Evolutionary conservation across 108 stramenopile species (phyloP).

Genomic region (Fragilaria crotonensis): DNA sequence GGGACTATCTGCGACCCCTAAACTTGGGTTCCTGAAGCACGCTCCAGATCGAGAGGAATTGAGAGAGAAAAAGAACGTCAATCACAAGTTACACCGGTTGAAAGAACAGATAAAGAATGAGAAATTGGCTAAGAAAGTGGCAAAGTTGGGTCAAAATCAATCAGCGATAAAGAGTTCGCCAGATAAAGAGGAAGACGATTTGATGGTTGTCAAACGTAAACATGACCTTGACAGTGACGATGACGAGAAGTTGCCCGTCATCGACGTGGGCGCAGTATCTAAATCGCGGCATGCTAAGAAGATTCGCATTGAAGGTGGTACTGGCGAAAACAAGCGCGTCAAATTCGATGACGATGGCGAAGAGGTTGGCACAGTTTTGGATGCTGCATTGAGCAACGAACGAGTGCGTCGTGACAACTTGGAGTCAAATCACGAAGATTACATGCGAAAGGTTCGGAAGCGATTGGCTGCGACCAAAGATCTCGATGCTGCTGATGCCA

Average conservation of each 20-base stretch:
- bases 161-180: conserved; percentile 24
- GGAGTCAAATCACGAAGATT: conserved; percentile 49
- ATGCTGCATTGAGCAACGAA: conserved; percentile 12
- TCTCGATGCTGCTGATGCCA: conserved; percentile 64
- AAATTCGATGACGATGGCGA: conserved; percentile 89
- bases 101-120: conserved; percentile 92
- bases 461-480: conserved; percentile 54
- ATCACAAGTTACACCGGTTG: conserved; percentile 80
- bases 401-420: conserved; percentile 22
- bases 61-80: conserved; percentile 86
- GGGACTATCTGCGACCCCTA: conserved; percentile 85
- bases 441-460: conserved; percentile 57
- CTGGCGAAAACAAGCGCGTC: conserved; percentile 53
- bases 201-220: conserved; percentile 68
- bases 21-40: conserved; percentile 65
- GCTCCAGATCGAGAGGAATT: conserved; percentile 70
- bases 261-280: conserved; percentile 31
- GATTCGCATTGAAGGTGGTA: conserved; percentile 72
- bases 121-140: conserved; percentile 74
- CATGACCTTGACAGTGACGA: conserved; percentile 42
- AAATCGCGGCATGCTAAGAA: conserved; percentile 70
- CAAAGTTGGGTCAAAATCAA: conserved; percentile 33
- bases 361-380: conserved; percentile 51
- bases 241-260: conserved; percentile 20
- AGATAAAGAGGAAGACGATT: conserved; percentile 58